Evolutionary conservation across 2,329 filamentous ascomycete genomes (phyloP), one percentile per base, ranked within the genome.

Genomic region (Aspergillus spinulosporus): DNA sequence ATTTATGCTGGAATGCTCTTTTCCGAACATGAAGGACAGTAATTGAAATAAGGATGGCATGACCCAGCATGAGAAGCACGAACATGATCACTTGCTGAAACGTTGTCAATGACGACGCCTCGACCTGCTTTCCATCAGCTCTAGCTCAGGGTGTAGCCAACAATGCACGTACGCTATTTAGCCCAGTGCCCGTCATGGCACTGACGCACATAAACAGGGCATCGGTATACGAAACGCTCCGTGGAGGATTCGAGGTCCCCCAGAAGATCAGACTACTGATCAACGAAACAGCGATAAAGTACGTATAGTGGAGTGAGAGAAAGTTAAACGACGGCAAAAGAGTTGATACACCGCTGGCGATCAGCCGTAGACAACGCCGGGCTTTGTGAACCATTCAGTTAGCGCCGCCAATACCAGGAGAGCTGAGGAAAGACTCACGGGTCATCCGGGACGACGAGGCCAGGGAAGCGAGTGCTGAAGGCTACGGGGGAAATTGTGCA

Each of bases 31-130:
- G 72, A 2, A 90, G 80, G 2, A 88, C 87, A 60, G 82, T 84
- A 36, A 83, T 82, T 1, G 83, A 87, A 1, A 90, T 84, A 66
- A 86, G 84, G n/a, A 90, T 83, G 9, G 83, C 78, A 53, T 85
- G 85, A 1, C 88, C 88, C 5, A 88, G 68, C 45, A 89, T 76
- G 59, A 90, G 86, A 42, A 89, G 75, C 3, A 86, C 57, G 64
- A 86, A 88, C 7, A 90, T 76, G 39, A 88, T 72, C 31, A 83
- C 73, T 68, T 90, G 88, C 69, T 90, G 88, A 66, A 85, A 87
- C 0, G 82, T 86, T 37, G 84, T 89, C 65, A 90, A 66, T 31
- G 78, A 74, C 54, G 82, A 86, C 26, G 89, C 72, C 42, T 74
- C 70, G 36, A 75, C 54, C 71, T 73, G 32, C 12, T n/a, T 43